These are phyloP conservation scores for Acmispon strigosus DNA, from an alignment of 306 rosid species.

Conservation along the genomic window DNA sequence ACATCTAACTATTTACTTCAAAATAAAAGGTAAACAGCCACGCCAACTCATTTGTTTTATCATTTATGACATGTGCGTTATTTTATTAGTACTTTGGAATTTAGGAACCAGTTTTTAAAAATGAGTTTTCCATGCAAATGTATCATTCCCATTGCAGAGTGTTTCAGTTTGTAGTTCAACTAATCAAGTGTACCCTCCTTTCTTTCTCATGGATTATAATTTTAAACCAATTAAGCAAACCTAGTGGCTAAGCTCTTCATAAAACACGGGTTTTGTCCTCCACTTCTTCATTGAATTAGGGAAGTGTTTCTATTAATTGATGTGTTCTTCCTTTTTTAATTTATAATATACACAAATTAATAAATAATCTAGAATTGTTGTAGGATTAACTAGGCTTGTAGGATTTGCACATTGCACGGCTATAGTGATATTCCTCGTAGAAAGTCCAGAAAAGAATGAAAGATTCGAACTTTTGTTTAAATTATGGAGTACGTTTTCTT, in stretches of 20 bases:
- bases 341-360: neutral
- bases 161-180: neutral
- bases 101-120: too few relatives aligned
- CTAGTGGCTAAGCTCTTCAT: constrained; percentile 21
- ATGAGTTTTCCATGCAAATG: too few relatives aligned
- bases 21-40: too few relatives aligned
- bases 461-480: constrained; percentile 13
- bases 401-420: constrained; percentile 39
- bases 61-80: too few relatives aligned
- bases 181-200: neutral
- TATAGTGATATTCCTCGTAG: constrained; percentile 12
- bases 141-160: too few relatives aligned
- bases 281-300: constrained; percentile 10
- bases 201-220: neutral
- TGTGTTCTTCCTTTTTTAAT: neutral
- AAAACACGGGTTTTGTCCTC: constrained; percentile 34
- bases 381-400: constrained; percentile 17
- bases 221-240: neutral
- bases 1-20: too few relatives aligned
- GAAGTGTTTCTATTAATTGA: neutral
- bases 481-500: neutral
- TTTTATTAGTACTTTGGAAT: too few relatives aligned
- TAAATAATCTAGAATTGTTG: neutral
- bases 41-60: too few relatives aligned
- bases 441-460: neutral